Evolutionary conservation across 1,284 basidiomycete genomes (phyloP).

Genomic region (Garcileccinum viscosum): DNA sequence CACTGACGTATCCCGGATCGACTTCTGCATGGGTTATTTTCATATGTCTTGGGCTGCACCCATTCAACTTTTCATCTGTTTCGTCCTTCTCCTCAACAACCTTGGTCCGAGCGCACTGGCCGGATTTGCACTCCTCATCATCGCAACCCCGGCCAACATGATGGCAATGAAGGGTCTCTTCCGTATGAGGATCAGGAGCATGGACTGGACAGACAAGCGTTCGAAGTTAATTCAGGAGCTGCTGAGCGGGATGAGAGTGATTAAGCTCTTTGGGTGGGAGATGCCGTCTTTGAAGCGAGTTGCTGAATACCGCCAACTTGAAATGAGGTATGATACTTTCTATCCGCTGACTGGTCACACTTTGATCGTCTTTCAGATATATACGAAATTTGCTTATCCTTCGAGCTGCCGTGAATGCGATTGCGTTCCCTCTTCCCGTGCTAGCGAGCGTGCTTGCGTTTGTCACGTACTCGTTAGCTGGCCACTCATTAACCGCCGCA

Average conservation of each 20-base stretch:
- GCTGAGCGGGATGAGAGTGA: slow-evolving; percentile 84
- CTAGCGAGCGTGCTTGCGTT: slow-evolving; percentile 88
- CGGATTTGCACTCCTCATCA: slow-evolving; percentile 81
- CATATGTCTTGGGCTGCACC: slow-evolving; percentile 73
- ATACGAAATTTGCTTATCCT: slow-evolving; percentile 79
- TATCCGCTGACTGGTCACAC: slow-evolving; percentile 37
- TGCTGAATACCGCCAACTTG: slow-evolving; percentile 72
- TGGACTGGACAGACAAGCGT: slow-evolving; percentile 91
- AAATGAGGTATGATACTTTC: slow-evolving; percentile 61
- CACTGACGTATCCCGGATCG: slow-evolving; percentile 90
- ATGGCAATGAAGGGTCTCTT: slow-evolving; percentile 81
- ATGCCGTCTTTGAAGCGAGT: slow-evolving; percentile 76
- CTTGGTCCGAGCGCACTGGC: slow-evolving; percentile 84
- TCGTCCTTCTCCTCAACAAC: slow-evolving; percentile 71
- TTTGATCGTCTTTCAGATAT: slow-evolving; percentile 47
- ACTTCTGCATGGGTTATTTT: slow-evolving; percentile 88
- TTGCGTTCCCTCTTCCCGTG: slow-evolving; percentile 76
- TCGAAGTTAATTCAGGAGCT: slow-evolving; percentile 86
- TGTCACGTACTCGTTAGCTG: slow-evolving; percentile 77
- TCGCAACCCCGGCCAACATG: slow-evolving; percentile 70
- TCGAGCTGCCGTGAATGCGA: slow-evolving; percentile 72
- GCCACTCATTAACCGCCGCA: slow-evolving; percentile 72
- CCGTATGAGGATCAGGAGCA: slow-evolving; percentile 72
- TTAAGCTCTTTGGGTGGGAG: slow-evolving; percentile 91
- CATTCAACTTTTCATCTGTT: slow-evolving; percentile 74